These are phyloP conservation scores for Rhizopogon vulgaris DNA, from an alignment of 768 basidiomycete species.

Conservation along the genomic window DNA sequence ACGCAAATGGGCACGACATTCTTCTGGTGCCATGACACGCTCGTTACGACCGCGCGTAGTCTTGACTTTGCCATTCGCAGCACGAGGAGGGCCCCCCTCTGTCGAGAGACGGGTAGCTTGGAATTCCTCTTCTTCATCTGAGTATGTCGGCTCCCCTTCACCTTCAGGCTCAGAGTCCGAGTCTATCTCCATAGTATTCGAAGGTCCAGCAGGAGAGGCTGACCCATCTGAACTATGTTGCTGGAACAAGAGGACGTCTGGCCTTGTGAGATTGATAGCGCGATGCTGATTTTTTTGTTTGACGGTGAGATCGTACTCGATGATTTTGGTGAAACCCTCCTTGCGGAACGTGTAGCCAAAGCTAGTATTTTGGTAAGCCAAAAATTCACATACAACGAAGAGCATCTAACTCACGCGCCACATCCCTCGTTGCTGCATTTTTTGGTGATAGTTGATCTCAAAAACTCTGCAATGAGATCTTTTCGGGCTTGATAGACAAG, in stretches of 20 bases:
- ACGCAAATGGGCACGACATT: conserved; percentile 91
- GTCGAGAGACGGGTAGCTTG: conserved; percentile 13
- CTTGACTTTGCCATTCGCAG: conserved; percentile 75
- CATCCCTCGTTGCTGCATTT: conserved; percentile 78
- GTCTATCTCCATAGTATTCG: conserved; percentile 36
- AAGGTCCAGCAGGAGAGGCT: conserved; percentile 18
- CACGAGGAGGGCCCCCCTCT: conserved; percentile 46
- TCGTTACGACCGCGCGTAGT: conserved; percentile 78
- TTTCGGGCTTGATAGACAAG: conserved; percentile 85
- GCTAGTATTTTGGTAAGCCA: conserved; percentile 31
- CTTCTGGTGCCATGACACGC: conserved; percentile 84
- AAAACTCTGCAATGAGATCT: conserved; percentile 74
- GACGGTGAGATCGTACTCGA: conserved; percentile 81
- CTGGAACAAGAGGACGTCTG: conserved; percentile 65
- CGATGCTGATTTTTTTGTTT: conserved; percentile 68
- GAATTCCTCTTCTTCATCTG: conserved; percentile 41
- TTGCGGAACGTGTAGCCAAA: conserved; percentile 84
- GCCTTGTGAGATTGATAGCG: conserved; percentile 54
- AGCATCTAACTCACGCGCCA: conserved; percentile 59
- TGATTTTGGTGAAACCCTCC: conserved; percentile 89
- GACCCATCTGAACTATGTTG: conserved; percentile 20
- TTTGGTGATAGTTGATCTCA: conserved; percentile 59
- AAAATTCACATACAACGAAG: background rate
- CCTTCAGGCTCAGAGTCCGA: conserved; percentile 46
- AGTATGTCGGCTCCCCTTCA: conserved; percentile 39